Evolutionary conservation across 139 green algal species (phyloP), one percentile per base, ranked within the genome.

Genomic region (Chlorella ohadii): DNA sequence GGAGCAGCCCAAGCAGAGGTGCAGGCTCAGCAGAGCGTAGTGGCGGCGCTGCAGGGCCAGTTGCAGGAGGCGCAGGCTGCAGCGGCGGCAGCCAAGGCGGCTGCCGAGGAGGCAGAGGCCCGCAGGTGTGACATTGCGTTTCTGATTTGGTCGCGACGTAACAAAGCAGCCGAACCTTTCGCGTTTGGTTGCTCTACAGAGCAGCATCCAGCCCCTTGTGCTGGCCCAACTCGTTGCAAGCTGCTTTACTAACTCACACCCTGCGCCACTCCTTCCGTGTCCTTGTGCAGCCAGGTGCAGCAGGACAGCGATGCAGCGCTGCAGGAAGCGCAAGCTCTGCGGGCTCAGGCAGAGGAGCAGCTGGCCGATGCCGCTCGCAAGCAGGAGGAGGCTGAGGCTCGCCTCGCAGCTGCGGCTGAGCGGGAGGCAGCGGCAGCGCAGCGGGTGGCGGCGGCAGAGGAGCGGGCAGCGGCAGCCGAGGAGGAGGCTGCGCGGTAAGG

Each of bases 401-500:
- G n/a, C 11, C 63, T 73, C 11, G 70, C 56, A 57, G 82, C 72
- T 9, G 82, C 72, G 0, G 22, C 57, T 6, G 15, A 83, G 77
- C 64, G 28, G 25, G 82, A 83, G 82, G n/a, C 28, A 9, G 82
- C 33, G 3, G 82, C 72, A 4, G 51, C 44, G 25, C 66, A 47
- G 56, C 76, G 34, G 0, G 39, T 77, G 15, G 66, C 47, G 0
- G 72, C 34, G 6, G 82, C 82, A 6, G 56, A 76, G 55, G 51
- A 68, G 15, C 31, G 72, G 61, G 82, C 82, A 0, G 72, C 65
- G 17, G 56, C n/a, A 34, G 72, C 72, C 9, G 82, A 74, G 20
- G 82, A 83, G 23, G 77, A 84, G 72, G 63, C 70, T 7, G 72
- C n/a, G 27, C 67, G 66, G 82, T 83, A 36, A 13, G 77, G 11